These are phyloP conservation scores for Cytospora schulzeri DNA, from an alignment of 2,329 filamentous ascomycete species.

Conservation along the genomic window DNA sequence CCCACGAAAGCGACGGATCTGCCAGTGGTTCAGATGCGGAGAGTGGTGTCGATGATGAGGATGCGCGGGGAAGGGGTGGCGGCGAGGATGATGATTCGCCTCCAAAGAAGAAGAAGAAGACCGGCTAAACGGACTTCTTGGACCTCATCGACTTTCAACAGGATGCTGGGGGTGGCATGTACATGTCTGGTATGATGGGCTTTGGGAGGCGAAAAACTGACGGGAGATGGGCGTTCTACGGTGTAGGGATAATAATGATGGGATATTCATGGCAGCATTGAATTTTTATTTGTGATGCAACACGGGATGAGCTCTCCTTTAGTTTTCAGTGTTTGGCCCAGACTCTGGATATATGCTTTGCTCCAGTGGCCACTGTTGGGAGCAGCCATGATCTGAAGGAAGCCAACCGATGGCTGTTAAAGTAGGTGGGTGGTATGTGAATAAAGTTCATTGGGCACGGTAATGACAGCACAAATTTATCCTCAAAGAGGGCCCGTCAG, in stretches of 20 bases:
- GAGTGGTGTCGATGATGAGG: constrained; percentile 59
- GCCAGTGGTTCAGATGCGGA: constrained; percentile 68
- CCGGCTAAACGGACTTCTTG: constrained; percentile 32
- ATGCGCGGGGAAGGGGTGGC: constrained; percentile 15
- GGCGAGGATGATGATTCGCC: constrained; percentile 43
- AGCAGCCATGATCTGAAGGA: neutral
- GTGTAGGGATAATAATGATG: constrained; percentile 8
- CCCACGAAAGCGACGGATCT: constrained; percentile 81
- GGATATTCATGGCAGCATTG: constrained; percentile 14
- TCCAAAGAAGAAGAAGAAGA: constrained; percentile 49
- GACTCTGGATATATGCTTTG: neutral
- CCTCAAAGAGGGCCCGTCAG: neutral
- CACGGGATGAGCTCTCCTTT: neutral
- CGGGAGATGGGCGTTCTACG: constrained; percentile 22
- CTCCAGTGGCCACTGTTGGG: neutral
- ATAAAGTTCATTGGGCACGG: no score
- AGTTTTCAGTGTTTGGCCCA: neutral
- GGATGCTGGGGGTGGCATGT: neutral
- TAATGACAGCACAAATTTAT: neutral
- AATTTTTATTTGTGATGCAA: constrained; percentile 7
- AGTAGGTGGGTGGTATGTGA: neutral
- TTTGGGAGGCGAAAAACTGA: constrained; percentile 8
- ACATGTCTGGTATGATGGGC: constrained; percentile 3
- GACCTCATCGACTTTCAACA: neutral
- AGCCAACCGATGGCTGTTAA: neutral